Base-by-base conservation (phyloP, 805 yeast species). In the Metschnikowia kofuensis region DNA sequence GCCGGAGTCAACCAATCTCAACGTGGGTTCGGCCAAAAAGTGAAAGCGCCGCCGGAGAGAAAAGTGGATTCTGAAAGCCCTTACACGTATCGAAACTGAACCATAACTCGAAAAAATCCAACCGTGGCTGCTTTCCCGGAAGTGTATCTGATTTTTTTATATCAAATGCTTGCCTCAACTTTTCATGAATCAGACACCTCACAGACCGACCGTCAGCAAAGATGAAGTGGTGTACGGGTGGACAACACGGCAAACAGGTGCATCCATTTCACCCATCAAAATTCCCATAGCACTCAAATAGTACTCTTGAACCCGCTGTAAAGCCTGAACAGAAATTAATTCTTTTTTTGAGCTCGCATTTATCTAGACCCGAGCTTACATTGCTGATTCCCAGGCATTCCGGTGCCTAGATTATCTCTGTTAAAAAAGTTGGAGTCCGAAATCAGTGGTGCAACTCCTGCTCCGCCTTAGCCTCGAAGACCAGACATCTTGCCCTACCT, bases 191-290 rank as follows among this genome's bases (percentile, higher is more conserved):
- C 21, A 21, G 4, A 21, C 21, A 21, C 21, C 21, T 21, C 21
- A 21, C 21, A 21, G 21, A 21, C 21, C 2, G 21, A 21, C 21
- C 45, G 47, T 43, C 48, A 43, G 53, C 53, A 44, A 40, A 45
- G 38, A 34, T 38, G 44, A 27, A 16, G 35, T 14, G 57, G 53
- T 51, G 57, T 39, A 53, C 57, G 42, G 57, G 50, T 53, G 53
- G 48, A 49, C 48, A 40, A 42, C 47, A 42, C 46, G 50, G 45
- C 50, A 51, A 52, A 49, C 52, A 52, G 52, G 51, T 46, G 42
- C 54, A 47, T 53, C 48, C 57, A 47, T 35, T 37, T 36, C 31
- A 30, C 40, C 44, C 36, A 45, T 36, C 42, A 51, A 44, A 38
- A 40, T 47, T 47, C 51, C 54, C 47, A 44, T 32, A 40, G 36